Base-by-base conservation (phyloP, 2,329 filamentous ascomycete genomes). In the Xylariaceae sp. region DNA sequence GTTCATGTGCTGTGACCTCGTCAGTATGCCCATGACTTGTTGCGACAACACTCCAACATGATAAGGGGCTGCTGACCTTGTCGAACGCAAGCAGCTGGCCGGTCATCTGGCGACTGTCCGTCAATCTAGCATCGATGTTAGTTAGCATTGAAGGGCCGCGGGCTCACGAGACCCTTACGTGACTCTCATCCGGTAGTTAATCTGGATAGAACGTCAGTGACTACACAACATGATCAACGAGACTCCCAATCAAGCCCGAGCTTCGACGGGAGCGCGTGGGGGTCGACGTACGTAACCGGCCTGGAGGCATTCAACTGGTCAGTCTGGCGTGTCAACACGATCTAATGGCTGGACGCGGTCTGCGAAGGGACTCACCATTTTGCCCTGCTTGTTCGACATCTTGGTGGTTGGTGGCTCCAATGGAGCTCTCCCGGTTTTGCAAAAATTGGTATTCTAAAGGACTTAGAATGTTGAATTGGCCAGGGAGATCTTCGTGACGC, bases 111-210 rank as follows among this genome's bases (percentile, higher is more conserved):
- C 94, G 88, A 66, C 91, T 91, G 79, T 99, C 94, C 73, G 90
- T 91, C 75, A 99, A 63, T 51, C 63, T 65, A 44, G 47, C 17
- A 55, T 37, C 44, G 9, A 3, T 10, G 63, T 65, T 54, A 65
- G 63, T 55, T 54, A 65, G 63, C 55, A 42, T 15, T 56, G 61
- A 53, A 55, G 37, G 45, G 10, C 34, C 9, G 51, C 50, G 48
- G 44, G 37, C 18, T 45, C 10, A 56, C 52, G 51, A 61, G 45
- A 51, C 60, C 53, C 63, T 59, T 65, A 83, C 58, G 92, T 97
- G 66, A 97, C 88, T 74, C 93, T 88, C 92, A 99, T 97, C 77
- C 93, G 91, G 82, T 96, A 97, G 81, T 99, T 97, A 83, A 99
- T 96, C 94, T 97, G 73, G 60, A 70, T 64, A 64, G 58, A 49